phyloP scores from a whole-genome alignment of 2,329 filamentous ascomycete species.

The Pestalotiopsis sp. region DNA sequence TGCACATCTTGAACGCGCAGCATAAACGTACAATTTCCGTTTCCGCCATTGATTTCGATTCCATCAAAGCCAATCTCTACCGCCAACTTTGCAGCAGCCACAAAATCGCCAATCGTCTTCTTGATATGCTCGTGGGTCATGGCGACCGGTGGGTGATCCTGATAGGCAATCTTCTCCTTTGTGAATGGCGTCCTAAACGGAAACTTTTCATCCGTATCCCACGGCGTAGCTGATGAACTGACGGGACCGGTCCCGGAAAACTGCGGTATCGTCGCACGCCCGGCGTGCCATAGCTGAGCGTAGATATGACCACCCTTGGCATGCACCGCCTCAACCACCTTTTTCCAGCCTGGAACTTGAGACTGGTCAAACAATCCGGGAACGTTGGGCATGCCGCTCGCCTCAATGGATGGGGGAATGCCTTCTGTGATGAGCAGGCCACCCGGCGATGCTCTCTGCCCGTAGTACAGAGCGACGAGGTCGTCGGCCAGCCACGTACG shows the following conservation, averaged over 20 bases:
- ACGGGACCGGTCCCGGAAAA: conserved; percentile 17
- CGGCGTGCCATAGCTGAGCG: conserved; percentile 62
- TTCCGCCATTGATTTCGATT: conserved; percentile 36
- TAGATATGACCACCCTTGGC: conserved; percentile 59
- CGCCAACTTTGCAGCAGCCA: conserved; percentile 22
- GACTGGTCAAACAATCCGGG: conserved; percentile 56
- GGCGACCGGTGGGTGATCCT: conserved; percentile 38
- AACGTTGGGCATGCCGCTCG: conserved; percentile 38
- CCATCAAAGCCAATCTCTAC: conserved; percentile 51
- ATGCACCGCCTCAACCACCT: conserved; percentile 61
- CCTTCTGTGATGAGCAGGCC: conserved; percentile 46
- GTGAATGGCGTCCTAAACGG: conserved; percentile 19
- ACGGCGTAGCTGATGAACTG: conserved; percentile 15
- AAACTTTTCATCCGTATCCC: conserved; percentile 22
- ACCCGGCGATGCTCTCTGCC: conserved; percentile 39
- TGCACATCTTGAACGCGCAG: neutral
- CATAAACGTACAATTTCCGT: conserved; percentile 18
- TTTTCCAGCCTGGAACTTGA: conserved; percentile 59
- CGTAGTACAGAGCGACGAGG: conserved; percentile 43
- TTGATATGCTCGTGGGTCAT: conserved; percentile 34
- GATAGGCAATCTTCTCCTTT: conserved; percentile 16
- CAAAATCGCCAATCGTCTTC: conserved; percentile 26
- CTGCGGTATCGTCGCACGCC: conserved; percentile 38
- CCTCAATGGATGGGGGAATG: conserved; percentile 47
- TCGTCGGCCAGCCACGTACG: conserved; percentile 48